Conservation (phyloP, 495 filamentous ascomycete genomes). For the Cairneyella variabilis region DNA sequence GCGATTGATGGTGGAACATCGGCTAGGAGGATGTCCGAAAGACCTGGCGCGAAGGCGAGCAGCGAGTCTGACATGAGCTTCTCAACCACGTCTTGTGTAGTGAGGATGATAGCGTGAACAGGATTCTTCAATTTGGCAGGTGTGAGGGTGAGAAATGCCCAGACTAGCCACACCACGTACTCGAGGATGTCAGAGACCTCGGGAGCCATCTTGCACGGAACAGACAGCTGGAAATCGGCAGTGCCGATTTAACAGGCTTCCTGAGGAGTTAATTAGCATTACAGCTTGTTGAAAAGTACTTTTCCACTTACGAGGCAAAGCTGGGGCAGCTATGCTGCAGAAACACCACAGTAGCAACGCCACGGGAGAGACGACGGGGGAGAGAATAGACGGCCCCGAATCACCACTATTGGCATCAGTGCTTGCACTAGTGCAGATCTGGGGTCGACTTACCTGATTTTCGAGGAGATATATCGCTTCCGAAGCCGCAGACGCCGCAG, state of each 20-base stretch:
- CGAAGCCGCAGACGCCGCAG: background rate
- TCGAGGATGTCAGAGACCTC: background rate
- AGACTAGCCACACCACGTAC: conserved; percentile 2
- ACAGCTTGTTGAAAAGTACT: too few relatives aligned
- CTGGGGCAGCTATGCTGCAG: too few relatives aligned
- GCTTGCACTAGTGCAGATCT: background rate
- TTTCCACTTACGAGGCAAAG: too few relatives aligned
- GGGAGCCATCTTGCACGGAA: background rate
- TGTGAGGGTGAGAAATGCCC: background rate
- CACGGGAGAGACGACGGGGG: too few relatives aligned
- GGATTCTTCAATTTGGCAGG: background rate
- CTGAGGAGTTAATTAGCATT: too few relatives aligned
- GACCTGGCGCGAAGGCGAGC: background rate
- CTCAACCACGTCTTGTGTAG: background rate
- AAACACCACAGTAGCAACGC: too few relatives aligned
- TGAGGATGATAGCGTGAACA: background rate
- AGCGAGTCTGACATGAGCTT: background rate
- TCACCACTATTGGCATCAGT: background rate
- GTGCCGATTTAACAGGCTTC: background rate
- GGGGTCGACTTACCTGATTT: background rate
- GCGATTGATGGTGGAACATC: background rate
- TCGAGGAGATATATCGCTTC: background rate
- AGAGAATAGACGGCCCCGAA: background rate
- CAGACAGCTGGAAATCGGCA: background rate
- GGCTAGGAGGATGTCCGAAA: background rate